These are phyloP conservation scores for Stenogyne calaminthoides DNA, from an alignment of 305 asterid species.

Conservation along the genomic window DNA sequence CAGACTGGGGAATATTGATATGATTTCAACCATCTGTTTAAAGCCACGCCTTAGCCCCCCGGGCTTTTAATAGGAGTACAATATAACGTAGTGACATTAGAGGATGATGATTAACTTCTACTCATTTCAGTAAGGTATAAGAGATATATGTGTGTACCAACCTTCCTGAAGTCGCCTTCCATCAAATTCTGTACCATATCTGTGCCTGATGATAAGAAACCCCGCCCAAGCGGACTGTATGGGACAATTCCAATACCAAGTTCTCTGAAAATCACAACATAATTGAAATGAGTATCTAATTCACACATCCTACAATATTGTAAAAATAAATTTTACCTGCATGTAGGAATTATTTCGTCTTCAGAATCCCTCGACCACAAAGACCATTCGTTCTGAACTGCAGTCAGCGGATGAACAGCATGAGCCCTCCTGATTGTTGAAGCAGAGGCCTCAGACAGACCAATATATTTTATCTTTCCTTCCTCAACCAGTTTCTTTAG, in stretches of 20 bases:
- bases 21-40: not conserved
- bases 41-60: no score
- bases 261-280: constrained; percentile 43
- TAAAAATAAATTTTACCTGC: constrained; percentile 46
- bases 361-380: constrained; percentile 82
- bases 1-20: not conserved
- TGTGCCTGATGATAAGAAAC: constrained; percentile 59
- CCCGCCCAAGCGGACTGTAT: constrained; percentile 77
- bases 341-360: constrained; percentile 66
- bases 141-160: not conserved
- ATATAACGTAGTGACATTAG: not conserved
- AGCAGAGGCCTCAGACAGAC: constrained; percentile 74
- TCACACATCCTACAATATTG: not conserved
- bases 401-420: constrained; percentile 75
- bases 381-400: constrained; percentile 79
- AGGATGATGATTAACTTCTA: not conserved
- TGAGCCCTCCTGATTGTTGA: constrained; percentile 85
- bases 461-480: constrained; percentile 73
- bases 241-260: constrained; percentile 79
- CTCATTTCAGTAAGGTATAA: not conserved
- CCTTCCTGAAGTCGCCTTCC: constrained; percentile 58
- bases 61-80: not conserved
- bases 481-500: constrained; percentile 75
- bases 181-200: constrained; percentile 42
- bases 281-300: constrained; percentile 1